These are phyloP conservation scores for Sordariomycetes sp. DNA, from an alignment of 2,329 filamentous ascomycete genomes.

Conservation along the genomic window DNA sequence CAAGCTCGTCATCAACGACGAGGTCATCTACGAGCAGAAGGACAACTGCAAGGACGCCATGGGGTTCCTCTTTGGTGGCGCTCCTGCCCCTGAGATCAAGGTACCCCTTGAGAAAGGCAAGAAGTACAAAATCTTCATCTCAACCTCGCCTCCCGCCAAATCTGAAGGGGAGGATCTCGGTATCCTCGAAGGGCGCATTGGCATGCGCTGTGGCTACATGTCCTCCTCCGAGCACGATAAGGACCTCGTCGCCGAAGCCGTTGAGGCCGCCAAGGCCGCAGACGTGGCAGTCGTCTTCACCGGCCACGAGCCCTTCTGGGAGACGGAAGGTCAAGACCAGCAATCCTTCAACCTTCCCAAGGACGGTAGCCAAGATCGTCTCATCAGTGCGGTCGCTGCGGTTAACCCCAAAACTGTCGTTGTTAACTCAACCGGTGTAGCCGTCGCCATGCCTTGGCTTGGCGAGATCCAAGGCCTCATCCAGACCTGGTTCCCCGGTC, in stretches of 20 bases:
- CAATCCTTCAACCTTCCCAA: slow-evolving; percentile 60
- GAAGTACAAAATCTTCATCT: slow-evolving; percentile 19
- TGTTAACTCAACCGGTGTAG: slow-evolving; percentile 55
- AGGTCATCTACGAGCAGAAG: slow-evolving; percentile 16
- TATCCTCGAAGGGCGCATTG: slow-evolving; percentile 9
- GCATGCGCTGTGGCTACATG: slow-evolving; percentile 20
- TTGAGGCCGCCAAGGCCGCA: slow-evolving; percentile 45
- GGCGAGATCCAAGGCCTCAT: slow-evolving; percentile 45
- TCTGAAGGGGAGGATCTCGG: slow-evolving; percentile 14
- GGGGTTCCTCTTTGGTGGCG: slow-evolving; percentile 9
- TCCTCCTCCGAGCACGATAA: slow-evolving; percentile 20
- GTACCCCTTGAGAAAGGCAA: slow-evolving; percentile 16
- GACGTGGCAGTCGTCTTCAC: slow-evolving; percentile 49
- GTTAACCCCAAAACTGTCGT: slow-evolving; percentile 51
- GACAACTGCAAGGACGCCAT: slow-evolving; percentile 3
- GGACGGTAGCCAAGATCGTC: slow-evolving; percentile 35
- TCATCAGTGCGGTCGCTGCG: slow-evolving; percentile 45
- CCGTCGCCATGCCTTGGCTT: slow-evolving; percentile 47
- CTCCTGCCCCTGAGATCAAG: slow-evolving; percentile 18
- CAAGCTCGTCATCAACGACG: slow-evolving; percentile 13
- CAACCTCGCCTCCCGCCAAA: slow-evolving; percentile 17
- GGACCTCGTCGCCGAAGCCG: slow-evolving; percentile 36
- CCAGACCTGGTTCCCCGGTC: slow-evolving; percentile 61
- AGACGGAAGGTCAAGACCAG: slow-evolving; percentile 53
- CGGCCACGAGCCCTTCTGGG: slow-evolving; percentile 43